Base-by-base conservation (phyloP, 177 flowering plant species). In the Vitis hybrid region DNA sequence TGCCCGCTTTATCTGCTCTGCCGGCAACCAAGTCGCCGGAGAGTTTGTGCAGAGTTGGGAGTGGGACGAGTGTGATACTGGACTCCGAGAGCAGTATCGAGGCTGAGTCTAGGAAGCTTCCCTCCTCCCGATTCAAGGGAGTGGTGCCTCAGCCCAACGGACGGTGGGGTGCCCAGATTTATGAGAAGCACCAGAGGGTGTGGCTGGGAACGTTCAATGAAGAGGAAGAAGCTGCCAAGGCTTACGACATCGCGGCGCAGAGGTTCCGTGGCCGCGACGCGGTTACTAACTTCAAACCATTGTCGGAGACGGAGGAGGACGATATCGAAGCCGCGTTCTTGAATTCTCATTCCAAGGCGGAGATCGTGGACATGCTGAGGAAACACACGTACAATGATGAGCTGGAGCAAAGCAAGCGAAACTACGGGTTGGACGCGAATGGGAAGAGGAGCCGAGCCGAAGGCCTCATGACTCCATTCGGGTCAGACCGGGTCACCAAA, bases 71-170 rank as follows among this genome's bases (percentile, higher is more conserved):
- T 68, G 89, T 85, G 22, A 58, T 90, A 3, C 63, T 90, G 2
- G 95, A 93, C 68, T 63, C 84, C 0, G 98, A 89, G 8, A 69
- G 52, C 58, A 91, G 87, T 2, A 76, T 80, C 12, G 97, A 87
- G 58, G 90, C 93, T 7, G 98, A 90, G 74, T 86, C 97, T 0
- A 65, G 90, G 48, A 95, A 93, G 74, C 94, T 93, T 7, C 94
- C 93, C 0, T 93, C 98, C 0, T 95, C 99, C n/a, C 82, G 82
- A 39, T 95, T 80, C 89, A 95, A 95, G 62, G 99, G 99, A 0
- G 99, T 95, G 0, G 99, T 95, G 9, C 99, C 99, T 0, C 99
- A 95, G 65, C 99, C 98, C 1, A 95, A 95, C 71, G 99, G 99
- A 18, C 87, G 98, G 1, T 95, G 98, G 98, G 99, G 99, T 0